Evolutionary conservation across 257 asterid genomes (phyloP), one percentile per base, ranked within the genome.

Genomic region (Avicennia marina): DNA sequence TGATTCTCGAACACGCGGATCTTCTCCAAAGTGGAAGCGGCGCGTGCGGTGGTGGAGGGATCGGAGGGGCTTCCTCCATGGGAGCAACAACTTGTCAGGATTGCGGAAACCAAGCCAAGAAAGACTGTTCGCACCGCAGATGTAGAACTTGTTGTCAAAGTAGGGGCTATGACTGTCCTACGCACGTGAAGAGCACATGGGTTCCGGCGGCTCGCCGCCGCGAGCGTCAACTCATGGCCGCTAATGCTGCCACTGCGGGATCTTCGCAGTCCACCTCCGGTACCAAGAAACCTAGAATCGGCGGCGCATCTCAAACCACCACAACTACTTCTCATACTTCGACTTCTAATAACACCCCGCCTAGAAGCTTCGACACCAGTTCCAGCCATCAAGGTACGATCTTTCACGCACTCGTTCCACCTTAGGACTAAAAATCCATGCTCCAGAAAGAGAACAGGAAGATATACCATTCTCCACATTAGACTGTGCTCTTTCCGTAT

Each of bases 181-280:
- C 88, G 0, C 88, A 81, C 59, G 71, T 81, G 18, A 81, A 75
- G 25, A 81, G 88, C 69, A 81, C 88, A 7, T 81, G 88, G 88
- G 80, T 81, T 16, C 81, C 84, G 2, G 88, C 84, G 0, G 68
- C 80, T 0, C 79, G 88, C 45, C 79, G 94, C 63, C 85, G 89
- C 10, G 94, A 83, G 53, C 60, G 88, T 11, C 85, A 73, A 38
- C 63, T 66, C 20, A 60, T 77, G 67, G 51, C 18, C 53, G n/a
- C n/a, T n/a, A n/a, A n/a, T n/a, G 48, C 42, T 7, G 59, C 66
- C 15, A 43, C 75, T 3, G 79, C 75, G 1, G 80, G 81, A 1
- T 76, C 84, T n/a, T 78, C 86, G 1, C 86, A 75, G 20, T 78
- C 93, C 0, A 74, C 74, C 6, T 77, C 80, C 3, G 71, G 86